Conservation (phyloP, 345 rosid species). For the Heritiera fomes region DNA sequence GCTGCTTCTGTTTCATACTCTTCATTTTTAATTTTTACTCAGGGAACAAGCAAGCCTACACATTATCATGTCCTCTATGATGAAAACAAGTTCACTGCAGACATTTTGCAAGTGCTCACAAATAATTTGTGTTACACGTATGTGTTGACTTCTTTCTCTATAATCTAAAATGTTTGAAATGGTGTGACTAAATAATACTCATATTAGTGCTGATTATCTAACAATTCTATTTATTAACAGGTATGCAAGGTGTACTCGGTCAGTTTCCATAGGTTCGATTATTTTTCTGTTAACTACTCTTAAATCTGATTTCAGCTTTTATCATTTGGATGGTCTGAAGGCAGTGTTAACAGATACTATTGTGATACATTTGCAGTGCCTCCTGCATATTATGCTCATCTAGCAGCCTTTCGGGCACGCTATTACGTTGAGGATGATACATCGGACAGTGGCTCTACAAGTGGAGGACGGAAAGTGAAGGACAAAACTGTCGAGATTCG, state of each 20-base stretch:
- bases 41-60: slow-evolving; percentile 80
- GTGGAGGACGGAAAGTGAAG: neutral
- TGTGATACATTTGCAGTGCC: slow-evolving; percentile 44
- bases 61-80: slow-evolving; percentile 80
- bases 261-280: slow-evolving; percentile 62
- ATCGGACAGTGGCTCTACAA: slow-evolving; percentile 24
- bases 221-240: slow-evolving; percentile 28
- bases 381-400: slow-evolving; percentile 52
- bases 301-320: neutral
- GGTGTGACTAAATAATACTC: neutral
- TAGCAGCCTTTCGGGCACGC: slow-evolving; percentile 47
- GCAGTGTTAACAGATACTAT: neutral
- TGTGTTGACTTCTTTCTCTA: neutral
- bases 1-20: neutral
- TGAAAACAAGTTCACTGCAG: slow-evolving; percentile 62
- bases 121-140: slow-evolving; percentile 81
- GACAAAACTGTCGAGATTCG: neutral
- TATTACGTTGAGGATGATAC: slow-evolving; percentile 34
- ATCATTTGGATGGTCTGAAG: neutral
- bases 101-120: slow-evolving; percentile 56
- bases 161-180: neutral
- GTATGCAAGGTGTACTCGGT: slow-evolving; percentile 73
- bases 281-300: neutral
- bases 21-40: neutral
- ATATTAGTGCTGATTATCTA: neutral